phyloP scores from a whole-genome alignment of 345 rosid genomes.

The Bretschneidera sinensis region DNA sequence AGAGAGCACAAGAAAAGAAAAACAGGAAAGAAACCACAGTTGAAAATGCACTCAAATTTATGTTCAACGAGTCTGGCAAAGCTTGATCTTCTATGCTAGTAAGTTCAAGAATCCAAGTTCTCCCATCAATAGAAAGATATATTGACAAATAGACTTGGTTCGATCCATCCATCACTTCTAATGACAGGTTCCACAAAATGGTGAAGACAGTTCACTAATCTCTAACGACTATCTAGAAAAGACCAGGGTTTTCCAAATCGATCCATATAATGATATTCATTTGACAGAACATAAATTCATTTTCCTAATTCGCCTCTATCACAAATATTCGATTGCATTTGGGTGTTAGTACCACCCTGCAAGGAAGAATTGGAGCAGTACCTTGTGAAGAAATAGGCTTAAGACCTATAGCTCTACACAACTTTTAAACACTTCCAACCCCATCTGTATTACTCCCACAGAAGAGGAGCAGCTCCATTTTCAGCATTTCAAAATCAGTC shows the following conservation, averaged over 20 bases:
- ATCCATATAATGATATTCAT: no score
- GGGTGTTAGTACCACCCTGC: no score
- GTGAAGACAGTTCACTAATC: neutral
- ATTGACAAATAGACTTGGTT: neutral
- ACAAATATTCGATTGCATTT: neutral
- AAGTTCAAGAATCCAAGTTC: neutral
- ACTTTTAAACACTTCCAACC: neutral
- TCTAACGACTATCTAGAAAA: neutral
- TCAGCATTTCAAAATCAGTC: slow-evolving; percentile 7
- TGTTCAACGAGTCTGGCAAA: no score
- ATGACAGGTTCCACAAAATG: neutral
- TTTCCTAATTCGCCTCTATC: neutral
- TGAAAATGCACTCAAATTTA: no score
- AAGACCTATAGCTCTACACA: neutral
- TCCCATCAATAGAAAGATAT: neutral
- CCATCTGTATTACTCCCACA: neutral
- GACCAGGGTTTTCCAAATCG: neutral
- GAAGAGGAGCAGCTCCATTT: slow-evolving; percentile 1
- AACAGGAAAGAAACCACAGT: no score
- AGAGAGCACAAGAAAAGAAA: no score
- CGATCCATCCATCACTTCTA: slow-evolving; percentile 4
- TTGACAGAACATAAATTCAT: no score
- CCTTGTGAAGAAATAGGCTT: neutral
- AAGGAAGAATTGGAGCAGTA: no score
- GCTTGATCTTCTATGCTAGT: neutral